These are phyloP conservation scores for Candida sp. DNA, from an alignment of 1,139 yeast species.

Conservation along the genomic window DNA sequence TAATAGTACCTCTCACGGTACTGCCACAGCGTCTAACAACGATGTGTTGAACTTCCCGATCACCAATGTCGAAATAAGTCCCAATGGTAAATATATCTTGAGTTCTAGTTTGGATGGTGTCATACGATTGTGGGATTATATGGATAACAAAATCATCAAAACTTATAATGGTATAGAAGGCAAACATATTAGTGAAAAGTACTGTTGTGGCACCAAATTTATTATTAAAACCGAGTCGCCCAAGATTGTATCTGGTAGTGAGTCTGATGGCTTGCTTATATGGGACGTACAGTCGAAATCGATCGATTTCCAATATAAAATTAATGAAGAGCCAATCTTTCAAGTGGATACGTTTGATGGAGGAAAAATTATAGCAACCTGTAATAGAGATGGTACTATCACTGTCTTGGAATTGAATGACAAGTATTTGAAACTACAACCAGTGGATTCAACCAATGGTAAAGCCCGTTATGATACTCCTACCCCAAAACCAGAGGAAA, in stretches of 20 bases:
- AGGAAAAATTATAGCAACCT: conserved; percentile 39
- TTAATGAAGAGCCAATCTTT: conserved; percentile 39
- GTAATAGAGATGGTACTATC: conserved; percentile 23
- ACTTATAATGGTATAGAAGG: conserved; percentile 50
- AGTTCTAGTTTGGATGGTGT: conserved; percentile 82
- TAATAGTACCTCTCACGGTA: conserved; percentile 54
- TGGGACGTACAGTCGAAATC: conserved; percentile 77
- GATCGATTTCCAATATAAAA: conserved; percentile 35
- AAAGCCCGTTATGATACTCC: conserved; percentile 5
- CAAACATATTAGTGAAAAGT: conserved; percentile 39
- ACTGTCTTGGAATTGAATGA: conserved; percentile 20
- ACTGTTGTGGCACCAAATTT: conserved; percentile 49
- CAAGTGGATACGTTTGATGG: conserved; percentile 40
- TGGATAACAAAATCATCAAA: conserved; percentile 73
- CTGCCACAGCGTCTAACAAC: conserved; percentile 56
- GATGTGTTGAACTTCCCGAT: conserved; percentile 62
- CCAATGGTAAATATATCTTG: conserved; percentile 77
- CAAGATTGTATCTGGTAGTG: conserved; percentile 65
- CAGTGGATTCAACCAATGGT: not conserved
- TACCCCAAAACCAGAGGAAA: not conserved
- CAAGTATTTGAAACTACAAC: conserved; percentile 6
- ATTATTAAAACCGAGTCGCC: conserved; percentile 31
- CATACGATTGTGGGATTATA: conserved; percentile 78
- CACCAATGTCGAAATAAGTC: conserved; percentile 68
- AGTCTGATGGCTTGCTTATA: conserved; percentile 52